Evolutionary conservation across 2,329 filamentous ascomycete species (phyloP).

Genomic region (Daldinia eschscholtzii): DNA sequence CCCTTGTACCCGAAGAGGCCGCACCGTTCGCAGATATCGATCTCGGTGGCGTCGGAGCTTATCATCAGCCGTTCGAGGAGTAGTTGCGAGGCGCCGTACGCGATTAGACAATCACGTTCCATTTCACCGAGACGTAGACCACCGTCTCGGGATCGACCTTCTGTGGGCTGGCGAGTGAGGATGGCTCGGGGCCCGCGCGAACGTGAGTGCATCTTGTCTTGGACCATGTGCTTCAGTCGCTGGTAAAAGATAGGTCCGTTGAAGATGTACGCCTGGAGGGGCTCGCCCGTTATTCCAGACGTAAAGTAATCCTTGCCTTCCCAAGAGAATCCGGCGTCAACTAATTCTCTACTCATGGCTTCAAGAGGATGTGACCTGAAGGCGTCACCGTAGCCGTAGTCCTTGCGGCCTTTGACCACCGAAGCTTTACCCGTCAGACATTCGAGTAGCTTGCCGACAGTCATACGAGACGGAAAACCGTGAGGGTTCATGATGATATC

Average conservation of each 20-base stretch:
- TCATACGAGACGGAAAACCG: constrained; percentile 99
- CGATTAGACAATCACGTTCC: constrained; percentile 98
- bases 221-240: constrained; percentile 99
- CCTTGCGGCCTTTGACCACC: constrained; percentile 83
- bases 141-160: constrained; percentile 92
- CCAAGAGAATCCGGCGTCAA: constrained; percentile 93
- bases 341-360: constrained; percentile 87
- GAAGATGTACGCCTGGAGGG: constrained; percentile 95
- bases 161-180: constrained; percentile 93
- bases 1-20: constrained; percentile 96
- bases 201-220: constrained; percentile 99
- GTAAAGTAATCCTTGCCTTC: constrained; percentile 98
- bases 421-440: constrained; percentile 95
- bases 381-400: constrained; percentile 86
- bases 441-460: constrained; percentile 96
- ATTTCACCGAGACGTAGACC: constrained; percentile 96
- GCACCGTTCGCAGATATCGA: constrained; percentile 94
- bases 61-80: constrained; percentile 95
- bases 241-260: constrained; percentile 99
- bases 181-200: constrained; percentile 91
- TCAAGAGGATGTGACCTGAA: constrained; percentile 87
- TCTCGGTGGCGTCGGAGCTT: constrained; percentile 87
- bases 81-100: constrained; percentile 93
- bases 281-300: constrained; percentile 93
- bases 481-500: constrained; percentile 99